Conservation (phyloP, 2,329 filamentous ascomycete genomes). For the Drechslera avenae region DNA sequence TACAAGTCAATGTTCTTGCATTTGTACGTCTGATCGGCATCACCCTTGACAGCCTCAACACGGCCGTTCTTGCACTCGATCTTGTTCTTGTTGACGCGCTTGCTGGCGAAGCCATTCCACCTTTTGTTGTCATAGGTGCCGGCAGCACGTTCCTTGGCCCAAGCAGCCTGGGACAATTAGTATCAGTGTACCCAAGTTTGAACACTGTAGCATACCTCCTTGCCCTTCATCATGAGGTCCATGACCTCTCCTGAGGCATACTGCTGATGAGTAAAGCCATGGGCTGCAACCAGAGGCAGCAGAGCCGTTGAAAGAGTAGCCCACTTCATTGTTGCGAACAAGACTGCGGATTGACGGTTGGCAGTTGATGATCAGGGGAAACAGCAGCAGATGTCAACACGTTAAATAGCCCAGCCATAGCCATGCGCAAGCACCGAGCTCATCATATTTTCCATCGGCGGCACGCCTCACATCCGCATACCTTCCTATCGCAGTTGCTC, state of each 20-base stretch:
- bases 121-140: conserved; percentile 40
- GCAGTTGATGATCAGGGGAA: conserved; percentile 26
- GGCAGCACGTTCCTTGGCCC: conserved; percentile 40
- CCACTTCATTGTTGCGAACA: conserved; percentile 42
- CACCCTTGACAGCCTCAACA: conserved; percentile 45
- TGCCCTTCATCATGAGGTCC: conserved; percentile 42
- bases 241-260: conserved; percentile 44
- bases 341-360: conserved; percentile 27
- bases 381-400: conserved; percentile 14
- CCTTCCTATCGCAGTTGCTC: conserved; percentile 43
- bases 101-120: conserved; percentile 40
- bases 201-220: conserved; percentile 31
- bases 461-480: conserved; percentile 9
- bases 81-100: conserved; percentile 33
- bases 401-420: conserved; percentile 20
- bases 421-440: conserved; percentile 8
- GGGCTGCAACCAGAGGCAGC: conserved; percentile 39
- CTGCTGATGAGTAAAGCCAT: conserved; percentile 34
- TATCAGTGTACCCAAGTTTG: neutral
- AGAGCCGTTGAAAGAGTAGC: conserved; percentile 36
- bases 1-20: conserved; percentile 59
- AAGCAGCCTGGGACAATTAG: conserved; percentile 33
- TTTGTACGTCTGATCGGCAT: conserved; percentile 49
- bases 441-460: conserved; percentile 1
- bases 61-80: conserved; percentile 44